Evolutionary conservation across 2,329 filamentous ascomycete species (phyloP), one percentile per base, ranked within the genome.

Genomic region (Tolypocladium sp.): DNA sequence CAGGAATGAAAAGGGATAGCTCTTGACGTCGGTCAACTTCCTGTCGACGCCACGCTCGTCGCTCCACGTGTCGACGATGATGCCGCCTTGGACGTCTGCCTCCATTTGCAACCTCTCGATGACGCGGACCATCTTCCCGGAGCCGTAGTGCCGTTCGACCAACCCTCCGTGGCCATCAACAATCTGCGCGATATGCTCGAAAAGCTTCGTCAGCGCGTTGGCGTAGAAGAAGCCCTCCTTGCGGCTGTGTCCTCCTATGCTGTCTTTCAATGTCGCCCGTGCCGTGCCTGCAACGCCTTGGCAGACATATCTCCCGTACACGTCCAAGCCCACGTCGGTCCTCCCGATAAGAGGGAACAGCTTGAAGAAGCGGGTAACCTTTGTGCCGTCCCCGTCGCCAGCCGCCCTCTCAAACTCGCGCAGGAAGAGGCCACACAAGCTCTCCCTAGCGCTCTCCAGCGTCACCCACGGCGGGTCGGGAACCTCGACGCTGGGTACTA

Each of bases 101-200:
- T 99, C 94, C 68, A 92, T 85, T 74, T 99, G 94, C 59, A 99
- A 78, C 51, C 91, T 84, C 74, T 97, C 91, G 65, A 97, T 93
- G 57, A 99, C 94, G 66, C 88, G 90, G 38, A 90, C 86, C 94
- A 99, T 99, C 78, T 92, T 94, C 42, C 93, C 91, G 20, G 83
- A 76, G 1, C 94, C 94, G 70, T 99, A 99, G 73, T 99, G 94
- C 54, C 91, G 86, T 76, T 97, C 92, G 1, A 99, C 93, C 10
- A 99, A 80, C 1, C 86, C 86, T 38, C 93, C 91, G 70, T 99
- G 94, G 1, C 90, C 88, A 68, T 97, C 93, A 27, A 99, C 87
- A 64, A 99, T 97, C 70, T 96, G 91, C 2, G 94, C 93, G 71
- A 99, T 96, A 73, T 99, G 93, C 73, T 97, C 93, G 70, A 99